Evolutionary conservation across 2,329 filamentous ascomycete species (phyloP).

Genomic region (Fusarium avenaceum): DNA sequence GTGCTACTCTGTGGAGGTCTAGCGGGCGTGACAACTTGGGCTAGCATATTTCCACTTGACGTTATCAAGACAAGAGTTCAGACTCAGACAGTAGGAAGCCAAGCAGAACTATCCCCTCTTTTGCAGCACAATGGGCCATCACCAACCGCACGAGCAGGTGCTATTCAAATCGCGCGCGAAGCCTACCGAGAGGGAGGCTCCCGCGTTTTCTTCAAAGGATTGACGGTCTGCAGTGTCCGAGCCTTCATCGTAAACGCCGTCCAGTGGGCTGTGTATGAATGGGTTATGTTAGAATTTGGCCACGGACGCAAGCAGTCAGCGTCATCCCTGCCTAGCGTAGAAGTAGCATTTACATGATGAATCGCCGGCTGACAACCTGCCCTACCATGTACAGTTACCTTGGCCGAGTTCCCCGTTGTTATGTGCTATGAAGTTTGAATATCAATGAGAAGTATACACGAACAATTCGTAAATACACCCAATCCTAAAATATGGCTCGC

Average conservation of each 20-base stretch:
- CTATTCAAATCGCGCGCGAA: constrained; percentile 73
- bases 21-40: constrained; percentile 90
- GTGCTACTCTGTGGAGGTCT: constrained; percentile 87
- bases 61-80: constrained; percentile 95
- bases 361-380: not conserved
- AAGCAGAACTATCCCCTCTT: constrained; percentile 32
- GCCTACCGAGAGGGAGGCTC: constrained; percentile 75
- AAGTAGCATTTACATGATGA: constrained; percentile 12
- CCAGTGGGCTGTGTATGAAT: constrained; percentile 94
- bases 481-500: not conserved
- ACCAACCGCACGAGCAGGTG: constrained; percentile 57
- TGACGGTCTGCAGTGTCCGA: constrained; percentile 84
- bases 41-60: constrained; percentile 90
- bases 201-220: constrained; percentile 76
- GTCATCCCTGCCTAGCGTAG: constrained; percentile 2
- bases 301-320: constrained; percentile 40
- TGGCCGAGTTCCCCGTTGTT: not conserved
- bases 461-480: not conserved
- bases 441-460: not conserved
- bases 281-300: constrained; percentile 76
- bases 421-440: not conserved
- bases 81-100: constrained; percentile 66
- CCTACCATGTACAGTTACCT: not conserved
- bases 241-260: constrained; percentile 95
- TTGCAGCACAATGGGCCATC: constrained; percentile 40